A percentile compares a stretch with the other conserved stretches of the same genome.
phyloP scores from a whole-genome alignment of 2,329 filamentous ascomycete genomes.

The Botrytis deweyae region DNA sequence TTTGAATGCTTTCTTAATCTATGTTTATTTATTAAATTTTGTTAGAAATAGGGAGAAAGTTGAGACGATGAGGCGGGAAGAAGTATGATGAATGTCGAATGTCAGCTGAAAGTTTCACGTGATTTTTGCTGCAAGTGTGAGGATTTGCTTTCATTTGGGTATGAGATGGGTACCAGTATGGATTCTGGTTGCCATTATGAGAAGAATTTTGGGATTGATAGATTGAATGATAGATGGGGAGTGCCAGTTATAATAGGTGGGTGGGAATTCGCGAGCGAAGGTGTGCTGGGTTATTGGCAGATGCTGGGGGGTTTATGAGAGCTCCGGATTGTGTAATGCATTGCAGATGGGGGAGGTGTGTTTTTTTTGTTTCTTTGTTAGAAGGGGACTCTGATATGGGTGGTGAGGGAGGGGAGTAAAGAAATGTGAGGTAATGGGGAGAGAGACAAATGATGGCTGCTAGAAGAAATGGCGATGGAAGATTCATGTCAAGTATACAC shows the following conservation, averaged over 20 bases:
- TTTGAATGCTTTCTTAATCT: background rate
- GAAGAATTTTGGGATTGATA: background rate
- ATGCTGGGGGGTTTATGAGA: too few species aligned
- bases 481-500: background rate
- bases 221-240: background rate
- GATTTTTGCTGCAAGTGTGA: background rate
- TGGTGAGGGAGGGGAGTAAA: too few species aligned
- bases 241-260: background rate
- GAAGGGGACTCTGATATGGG: background rate
- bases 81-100: background rate
- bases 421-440: background rate
- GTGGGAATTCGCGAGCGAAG: background rate
- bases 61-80: background rate
- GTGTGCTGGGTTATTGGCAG: background rate
- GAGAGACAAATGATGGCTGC: background rate
- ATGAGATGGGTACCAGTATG: background rate
- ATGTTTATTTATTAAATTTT: background rate
- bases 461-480: accelerated
- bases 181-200: background rate
- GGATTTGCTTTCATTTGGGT: background rate
- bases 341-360: too few species aligned
- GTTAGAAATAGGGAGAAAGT: background rate
- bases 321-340: too few species aligned
- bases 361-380: too few species aligned
- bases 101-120: background rate